phyloP scores from a whole-genome alignment of 176 grass and related monocot species.

The Lolium perenne region DNA sequence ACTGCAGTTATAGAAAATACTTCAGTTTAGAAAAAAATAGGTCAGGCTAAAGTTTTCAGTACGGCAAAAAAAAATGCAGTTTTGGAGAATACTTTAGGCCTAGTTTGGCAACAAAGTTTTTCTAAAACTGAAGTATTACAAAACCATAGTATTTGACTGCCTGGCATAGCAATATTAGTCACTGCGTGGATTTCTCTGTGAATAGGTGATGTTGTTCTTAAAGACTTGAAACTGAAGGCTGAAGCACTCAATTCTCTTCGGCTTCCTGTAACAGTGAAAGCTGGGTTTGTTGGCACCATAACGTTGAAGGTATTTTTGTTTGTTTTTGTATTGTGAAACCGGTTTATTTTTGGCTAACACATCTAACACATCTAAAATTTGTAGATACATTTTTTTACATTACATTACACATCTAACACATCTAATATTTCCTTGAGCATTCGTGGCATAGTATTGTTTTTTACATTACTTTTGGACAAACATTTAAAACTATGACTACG shows the following conservation, averaged over 20 bases:
- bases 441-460: neutral
- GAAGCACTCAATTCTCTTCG: conserved; percentile 95
- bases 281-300: conserved; percentile 97
- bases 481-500: neutral
- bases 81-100: too few relatives aligned
- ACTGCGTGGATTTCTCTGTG: conserved; percentile 34
- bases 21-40: too few relatives aligned
- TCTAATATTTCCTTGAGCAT: conserved; percentile 17
- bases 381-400: neutral
- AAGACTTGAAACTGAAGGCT: conserved; percentile 96
- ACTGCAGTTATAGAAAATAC: too few relatives aligned
- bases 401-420: neutral
- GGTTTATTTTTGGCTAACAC: conserved; percentile 29
- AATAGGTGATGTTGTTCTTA: conserved; percentile 96
- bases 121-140: too few relatives aligned
- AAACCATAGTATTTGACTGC: too few relatives aligned
- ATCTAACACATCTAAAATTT: neutral
- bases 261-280: conserved; percentile 98
- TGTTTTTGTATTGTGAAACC: conserved; percentile 28
- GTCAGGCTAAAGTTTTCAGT: too few relatives aligned
- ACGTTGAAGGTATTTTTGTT: conserved; percentile 79
- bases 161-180: conserved; percentile 11
- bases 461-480: neutral
- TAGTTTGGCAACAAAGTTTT: too few relatives aligned
- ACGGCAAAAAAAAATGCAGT: too few relatives aligned